A percentile compares a stretch with the other conserved stretches of the same genome.
phyloP scores from a whole-genome alignment of 2,329 filamentous ascomycete species.

The Microdochium nivale region DNA sequence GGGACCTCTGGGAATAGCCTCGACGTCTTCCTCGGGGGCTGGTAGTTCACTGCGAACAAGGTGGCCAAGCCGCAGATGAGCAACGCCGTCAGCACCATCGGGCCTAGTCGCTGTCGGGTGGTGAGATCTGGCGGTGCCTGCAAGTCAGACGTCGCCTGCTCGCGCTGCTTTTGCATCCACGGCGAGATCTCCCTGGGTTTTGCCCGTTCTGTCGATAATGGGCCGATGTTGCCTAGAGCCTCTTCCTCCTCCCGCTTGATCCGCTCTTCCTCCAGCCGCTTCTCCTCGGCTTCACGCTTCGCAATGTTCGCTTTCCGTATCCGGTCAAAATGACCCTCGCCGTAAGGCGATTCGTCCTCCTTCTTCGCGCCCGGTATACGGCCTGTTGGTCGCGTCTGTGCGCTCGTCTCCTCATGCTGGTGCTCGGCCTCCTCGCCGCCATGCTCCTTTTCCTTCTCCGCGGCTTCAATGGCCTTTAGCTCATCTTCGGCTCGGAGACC shows the following conservation, averaged over 20 bases:
- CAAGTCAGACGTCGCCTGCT: conserved; percentile 39
- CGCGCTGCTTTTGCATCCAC: conserved; percentile 29
- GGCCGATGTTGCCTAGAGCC: conserved; percentile 25
- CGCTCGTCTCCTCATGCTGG: conserved; percentile 7
- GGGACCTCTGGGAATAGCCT: conserved; percentile 53
- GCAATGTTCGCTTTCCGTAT: conserved; percentile 46
- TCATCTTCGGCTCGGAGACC: conserved; percentile 56
- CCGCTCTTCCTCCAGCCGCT: conserved; percentile 30
- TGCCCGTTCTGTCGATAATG: conserved; percentile 28
- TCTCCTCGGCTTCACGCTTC: conserved; percentile 37
- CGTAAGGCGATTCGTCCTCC: conserved; percentile 42
- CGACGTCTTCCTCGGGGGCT: conserved; percentile 34
- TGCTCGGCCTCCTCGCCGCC: conserved; percentile 7
- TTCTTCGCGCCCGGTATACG: conserved; percentile 17
- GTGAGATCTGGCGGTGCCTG: conserved; percentile 42
- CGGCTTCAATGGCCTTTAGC: conserved; percentile 40
- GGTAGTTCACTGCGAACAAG: conserved; percentile 39
- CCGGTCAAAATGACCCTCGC: conserved; percentile 45
- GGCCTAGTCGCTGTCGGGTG: conserved; percentile 44
- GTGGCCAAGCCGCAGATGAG: conserved; percentile 34
- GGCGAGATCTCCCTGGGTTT: conserved; percentile 27
- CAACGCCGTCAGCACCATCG: conserved; percentile 39
- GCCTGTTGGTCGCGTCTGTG: conserved; percentile 10
- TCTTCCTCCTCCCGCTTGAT: conserved; percentile 31
- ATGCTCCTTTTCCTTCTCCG: conserved; percentile 10